Evolutionary conservation across 345 rosid species (phyloP), one percentile per base, ranked within the genome.

Genomic region (Melaleuca quinquenervia): DNA sequence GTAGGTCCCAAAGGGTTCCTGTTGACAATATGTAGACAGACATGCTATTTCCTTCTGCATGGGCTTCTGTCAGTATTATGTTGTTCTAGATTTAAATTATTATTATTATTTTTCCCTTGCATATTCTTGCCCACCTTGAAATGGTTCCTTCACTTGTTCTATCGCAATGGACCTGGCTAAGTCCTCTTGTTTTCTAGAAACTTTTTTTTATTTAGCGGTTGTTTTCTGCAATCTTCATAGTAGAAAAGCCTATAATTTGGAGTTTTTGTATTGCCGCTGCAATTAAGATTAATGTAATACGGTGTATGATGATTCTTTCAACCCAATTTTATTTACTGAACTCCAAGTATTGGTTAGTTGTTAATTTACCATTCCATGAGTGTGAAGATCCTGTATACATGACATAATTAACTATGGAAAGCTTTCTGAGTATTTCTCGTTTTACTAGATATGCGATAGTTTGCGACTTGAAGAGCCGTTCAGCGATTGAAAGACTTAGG

Each of bases 401-500:
- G 41, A 58, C 50, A 49, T 27, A 21, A 3, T 83, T 83, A 55
- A 64, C 27, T n/a, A 52, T 11, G 52, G 10, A 48, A 58, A 32
- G 82, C 8, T 11, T n/a, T 14, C 32, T 22, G 64, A 60, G 82
- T 84, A 53, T 88, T 50, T 11, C 85, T 87, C 8, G 62, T 52
- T 8, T 86, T 85, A 60, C 22, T 87, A 95, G 98, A 87, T 95
- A 94, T 86, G 96, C 98, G 10, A 91, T 96, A 64, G 96, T 87
- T 51, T 97, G 99, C 80, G 90, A 95, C 85, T 89, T 92, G 91
- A 93, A 91, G 85, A 95, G 91, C 91, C 94, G 88, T 83, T 91
- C 95, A 15, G 96, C 99, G 50, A 91, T 95, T 52, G 99, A 97
- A 85, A 96, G 98, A 83, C 97, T 97, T 89, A 95, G 96, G 84